phyloP scores from a whole-genome alignment of 768 basidiomycete species.

The Chalciporus pseudorubinellus region DNA sequence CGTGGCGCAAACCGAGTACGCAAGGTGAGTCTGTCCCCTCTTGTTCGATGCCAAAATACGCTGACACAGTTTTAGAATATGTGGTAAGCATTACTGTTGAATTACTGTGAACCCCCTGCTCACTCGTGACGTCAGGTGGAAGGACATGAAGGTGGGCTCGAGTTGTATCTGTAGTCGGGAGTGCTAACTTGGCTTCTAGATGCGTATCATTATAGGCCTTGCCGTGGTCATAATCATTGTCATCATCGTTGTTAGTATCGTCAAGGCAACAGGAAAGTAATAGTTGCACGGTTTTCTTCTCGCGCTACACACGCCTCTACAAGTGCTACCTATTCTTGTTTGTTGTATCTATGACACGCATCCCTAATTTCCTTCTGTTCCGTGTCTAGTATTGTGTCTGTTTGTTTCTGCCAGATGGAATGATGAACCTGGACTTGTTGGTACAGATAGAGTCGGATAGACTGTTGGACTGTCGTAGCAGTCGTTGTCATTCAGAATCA shows the following conservation, averaged over 20 bases:
- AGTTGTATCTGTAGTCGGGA: slow-evolving; percentile 1
- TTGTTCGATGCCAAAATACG: not conserved
- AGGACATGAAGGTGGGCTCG: slow-evolving; percentile 85
- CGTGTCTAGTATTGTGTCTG: slow-evolving; percentile 18
- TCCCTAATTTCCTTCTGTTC: slow-evolving; percentile 28
- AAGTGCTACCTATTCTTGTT: slow-evolving; percentile 25
- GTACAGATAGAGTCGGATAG: slow-evolving; percentile 2
- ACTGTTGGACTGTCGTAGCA: no score
- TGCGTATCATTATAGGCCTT: slow-evolving; percentile 94
- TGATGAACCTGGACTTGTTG: slow-evolving; percentile 22
- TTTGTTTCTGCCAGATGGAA: slow-evolving; percentile 7
- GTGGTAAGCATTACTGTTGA: slow-evolving; percentile 60
- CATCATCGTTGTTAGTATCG: slow-evolving; percentile 94
- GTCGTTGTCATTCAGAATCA: no score
- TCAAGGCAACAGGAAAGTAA: slow-evolving; percentile 72
- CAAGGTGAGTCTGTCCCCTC: slow-evolving; percentile 56
- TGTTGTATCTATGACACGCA: slow-evolving; percentile 46
- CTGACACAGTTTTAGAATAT: slow-evolving; percentile 59
- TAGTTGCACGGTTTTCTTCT: not conserved
- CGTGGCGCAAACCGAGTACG: slow-evolving; percentile 96
- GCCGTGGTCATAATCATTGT: slow-evolving; percentile 88
- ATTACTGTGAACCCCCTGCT: slow-evolving; percentile 2
- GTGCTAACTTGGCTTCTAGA: slow-evolving; percentile 44
- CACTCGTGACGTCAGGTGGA: slow-evolving; percentile 64
- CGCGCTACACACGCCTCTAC: slow-evolving; percentile 4